Base-by-base conservation (phyloP, 148 eudicot species). In the Salicornia ramosissima region DNA sequence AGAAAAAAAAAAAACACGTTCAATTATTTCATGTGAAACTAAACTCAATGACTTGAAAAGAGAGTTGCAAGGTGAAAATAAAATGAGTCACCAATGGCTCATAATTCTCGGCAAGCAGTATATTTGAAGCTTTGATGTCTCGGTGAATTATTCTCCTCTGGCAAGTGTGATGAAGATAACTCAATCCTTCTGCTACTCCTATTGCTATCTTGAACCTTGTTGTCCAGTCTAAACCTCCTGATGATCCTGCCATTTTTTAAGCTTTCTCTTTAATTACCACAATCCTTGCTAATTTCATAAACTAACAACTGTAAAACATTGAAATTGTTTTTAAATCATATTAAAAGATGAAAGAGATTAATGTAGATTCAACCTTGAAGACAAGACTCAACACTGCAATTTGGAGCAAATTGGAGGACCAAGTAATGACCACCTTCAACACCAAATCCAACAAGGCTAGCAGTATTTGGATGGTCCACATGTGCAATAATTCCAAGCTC, bases 401-500 rank as follows among this genome's bases (percentile, higher is more conserved):
- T 80, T 7, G 90, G 84, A 43, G 81, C 84, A 28, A 83, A 94
- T 63, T 88, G 91, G 60, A 94, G 87, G 67, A 94, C 82, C 64
- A 94, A 93, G 84, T 84, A 88, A 71, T 90, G 83, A 24, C 89
- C 97, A 13, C 75, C 68, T 45, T 88, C 91, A 24, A 84, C 71
- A 13, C 97, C 80, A 73, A 90, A 94, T 0, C 99, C 99, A 14
- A 90, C 61, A 22, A 94, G 80, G 50, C 83, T 85, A 70, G 90
- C 97, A 28, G 91, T 74, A 58, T 94, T 90, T 6, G 82, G 92
- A 74, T 94, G 97, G 71, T 94, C 90, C 42, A 94, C 83, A 71
- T 94, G 99, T 74, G 97, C 97, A 39, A 94, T 87, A 33, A 90
- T 88, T 50, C 99, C 99, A 13, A 94, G 91, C 74, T 94, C 99